Evolutionary conservation across 2,329 filamentous ascomycete species (phyloP), one percentile per base, ranked within the genome.

Genomic region (Sclerotinia borealis): DNA sequence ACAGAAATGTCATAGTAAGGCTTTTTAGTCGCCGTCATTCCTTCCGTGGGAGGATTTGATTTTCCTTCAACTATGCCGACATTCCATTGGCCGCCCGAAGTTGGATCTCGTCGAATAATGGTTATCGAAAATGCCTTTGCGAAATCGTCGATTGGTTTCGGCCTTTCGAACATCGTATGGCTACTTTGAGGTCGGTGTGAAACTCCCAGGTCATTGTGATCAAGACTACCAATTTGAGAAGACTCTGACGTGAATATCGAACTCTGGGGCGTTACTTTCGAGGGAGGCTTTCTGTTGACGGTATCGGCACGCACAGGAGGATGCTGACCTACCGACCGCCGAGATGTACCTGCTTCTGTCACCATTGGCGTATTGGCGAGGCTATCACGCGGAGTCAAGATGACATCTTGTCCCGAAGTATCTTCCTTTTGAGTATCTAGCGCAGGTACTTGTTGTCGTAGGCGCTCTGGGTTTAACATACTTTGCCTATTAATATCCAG

Each of bases 61-160:
- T 45, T 69, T 64, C 72, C 72, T 58, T 80, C 81, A 55, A 92
- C 81, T 61, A 81, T 85, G 27, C 86, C 90, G 15, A 92, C 82
- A 71, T 92, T 92, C 88, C 89, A 92, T 74, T 92, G 90, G 61
- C 80, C 80, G 9, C 85, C 85, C 10, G 86, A 84, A 27, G 82
- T 79, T 1, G 88, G 88, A 72, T 92, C 87, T 67, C 89, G 84
- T n/a, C 90, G 86, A 69, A 92, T 91, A 17, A 93, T 75, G 0
- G 85, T 75, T 64, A 75, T 71, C 11, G 70, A 72, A 60, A 74
- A 74, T 13, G 61, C 48, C 19, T 68, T 65, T 4, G 27, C 29
- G 17, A 47, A 17, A 34, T 49, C 37, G 31, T 60, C 29, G 6
- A 29, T 52, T 41, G 56, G 54, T 39, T 39, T 50, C 36, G 63